Evolutionary conservation across 108 stramenopile species (phyloP), one percentile per base, ranked within the genome.

Genomic region (Nitzschia sp.): DNA sequence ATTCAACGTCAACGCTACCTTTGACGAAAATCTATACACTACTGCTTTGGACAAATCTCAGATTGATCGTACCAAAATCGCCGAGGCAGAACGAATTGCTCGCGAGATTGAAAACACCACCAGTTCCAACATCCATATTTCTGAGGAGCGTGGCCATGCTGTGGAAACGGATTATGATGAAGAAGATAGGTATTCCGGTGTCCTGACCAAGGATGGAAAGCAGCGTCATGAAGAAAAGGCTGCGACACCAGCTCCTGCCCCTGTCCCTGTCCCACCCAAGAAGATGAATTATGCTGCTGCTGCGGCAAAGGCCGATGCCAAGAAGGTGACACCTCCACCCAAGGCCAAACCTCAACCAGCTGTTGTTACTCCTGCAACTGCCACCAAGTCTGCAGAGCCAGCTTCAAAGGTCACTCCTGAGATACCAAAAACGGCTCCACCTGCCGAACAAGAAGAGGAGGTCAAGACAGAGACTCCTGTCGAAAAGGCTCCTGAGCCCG

Each of bases 11-110:
- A 83, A 83, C 60, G 83, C 92, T 11, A 76, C 87, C 21, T 98
- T 80, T 59, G 95, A 98, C 68, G 97, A 98, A 71, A 98, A 92
- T 79, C 68, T 97, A n/a, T 98, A 98, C 80, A 98, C 97, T 0
- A 98, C 96, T 3, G 61, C 72, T 42, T 80, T 97, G 62, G 91
- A 97, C 67, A 92, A 86, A 52, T 55, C 68, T 9, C 61, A 72
- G 3, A 75, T 96, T 39, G 86, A 92, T 57, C 57, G 63, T 14
- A 54, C 60, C 53, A 85, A 93, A 64, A 52, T 76, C 41, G 63
- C 70, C 0, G 73, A 81, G 25, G 97, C 97, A 9, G 95, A 96
- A 55, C 78, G 90, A 11, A 79, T 98, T 51, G 97, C 97, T 5
- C 71, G 76, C 38, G 91, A 96, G 69, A 98, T 98, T 70, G 95